Conservation (phyloP, 1,284 basidiomycete species). For the Apiotrichum domesticum region DNA sequence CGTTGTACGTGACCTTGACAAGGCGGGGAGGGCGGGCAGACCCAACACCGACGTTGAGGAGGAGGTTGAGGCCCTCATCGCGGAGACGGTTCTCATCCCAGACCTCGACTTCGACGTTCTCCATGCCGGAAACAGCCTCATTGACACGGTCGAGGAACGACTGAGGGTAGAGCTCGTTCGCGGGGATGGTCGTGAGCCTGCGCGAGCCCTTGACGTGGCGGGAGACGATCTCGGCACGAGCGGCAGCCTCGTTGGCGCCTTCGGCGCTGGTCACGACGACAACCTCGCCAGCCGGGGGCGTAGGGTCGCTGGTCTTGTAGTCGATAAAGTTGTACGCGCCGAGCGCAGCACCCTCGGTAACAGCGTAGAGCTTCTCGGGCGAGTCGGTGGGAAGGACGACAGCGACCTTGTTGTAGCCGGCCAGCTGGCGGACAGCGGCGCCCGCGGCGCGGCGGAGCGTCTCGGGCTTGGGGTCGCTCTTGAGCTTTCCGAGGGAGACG, state of each 20-base stretch:
- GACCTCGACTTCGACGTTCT: constrained; percentile 10
- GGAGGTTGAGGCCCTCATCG: not conserved
- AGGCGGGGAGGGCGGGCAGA: constrained; percentile 4
- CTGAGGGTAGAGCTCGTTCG: constrained; percentile 11
- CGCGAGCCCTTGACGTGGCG: constrained; percentile 15
- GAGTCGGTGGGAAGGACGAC: constrained; percentile 1
- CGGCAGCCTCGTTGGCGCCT: constrained; percentile 1
- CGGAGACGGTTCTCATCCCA: constrained; percentile 11
- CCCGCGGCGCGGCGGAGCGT: constrained; percentile 10
- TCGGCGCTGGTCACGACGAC: constrained; percentile 3
- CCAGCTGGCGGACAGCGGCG: constrained; percentile 7
- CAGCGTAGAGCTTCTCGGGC: not conserved
- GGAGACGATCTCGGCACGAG: constrained; percentile 7
- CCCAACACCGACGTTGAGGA: constrained; percentile 3
- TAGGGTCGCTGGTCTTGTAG: not conserved
- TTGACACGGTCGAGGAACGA: constrained; percentile 11
- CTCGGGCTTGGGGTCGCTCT: constrained; percentile 8
- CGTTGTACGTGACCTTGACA: constrained; percentile 12
- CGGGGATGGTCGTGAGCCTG: constrained; percentile 13
- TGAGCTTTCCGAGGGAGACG: constrained; percentile 10
- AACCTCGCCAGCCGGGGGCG: not conserved
- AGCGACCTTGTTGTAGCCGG: constrained; percentile 7
- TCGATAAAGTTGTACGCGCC: constrained; percentile 3
- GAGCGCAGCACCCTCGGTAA: not conserved
- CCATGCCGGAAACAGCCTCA: constrained; percentile 2